A percentile compares a stretch with the other conserved stretches of the same genome.
phyloP scores from a whole-genome alignment of 169 alveolate genomes.

The Plasmodium cynomolgi region DNA sequence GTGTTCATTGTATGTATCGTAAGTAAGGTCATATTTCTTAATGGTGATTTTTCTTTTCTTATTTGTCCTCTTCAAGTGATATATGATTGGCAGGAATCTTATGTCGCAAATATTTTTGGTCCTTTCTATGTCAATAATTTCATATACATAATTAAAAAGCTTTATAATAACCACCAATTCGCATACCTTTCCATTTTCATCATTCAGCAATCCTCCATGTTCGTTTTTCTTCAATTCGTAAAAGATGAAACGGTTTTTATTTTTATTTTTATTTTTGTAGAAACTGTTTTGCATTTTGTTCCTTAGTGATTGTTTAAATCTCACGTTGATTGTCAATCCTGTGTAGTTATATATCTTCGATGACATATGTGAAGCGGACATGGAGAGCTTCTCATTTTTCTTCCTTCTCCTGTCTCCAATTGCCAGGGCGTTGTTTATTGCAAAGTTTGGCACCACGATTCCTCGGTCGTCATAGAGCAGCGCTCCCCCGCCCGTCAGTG shows the following conservation, averaged over 20 bases:
- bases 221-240: slow-evolving; percentile 40
- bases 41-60: slow-evolving; percentile 44
- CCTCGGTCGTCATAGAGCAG: not conserved
- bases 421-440: not conserved
- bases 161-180: slow-evolving; percentile 45
- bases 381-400: not conserved
- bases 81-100: slow-evolving; percentile 40
- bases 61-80: slow-evolving; percentile 28
- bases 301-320: slow-evolving; percentile 56
- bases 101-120: slow-evolving; percentile 56
- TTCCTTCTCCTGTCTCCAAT: not conserved
- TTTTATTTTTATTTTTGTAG: not conserved
- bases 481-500: not conserved
- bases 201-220: slow-evolving; percentile 54
- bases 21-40: slow-evolving; percentile 30
- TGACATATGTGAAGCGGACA: not conserved
- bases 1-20: slow-evolving; percentile 56
- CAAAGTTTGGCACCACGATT: not conserved
- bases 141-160: slow-evolving; percentile 40
- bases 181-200: slow-evolving; percentile 58
- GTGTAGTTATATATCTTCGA: slow-evolving; percentile 52
- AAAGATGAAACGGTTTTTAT: slow-evolving; percentile 36
- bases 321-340: slow-evolving; percentile 21
- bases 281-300: slow-evolving; percentile 6
- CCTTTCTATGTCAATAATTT: slow-evolving; percentile 48